Percentiles rank a stretch among this genome's conserved stretches.
phyloP scores from a whole-genome alignment of 352 stramenopile genomes.

The Globisporangium alternatum region DNA sequence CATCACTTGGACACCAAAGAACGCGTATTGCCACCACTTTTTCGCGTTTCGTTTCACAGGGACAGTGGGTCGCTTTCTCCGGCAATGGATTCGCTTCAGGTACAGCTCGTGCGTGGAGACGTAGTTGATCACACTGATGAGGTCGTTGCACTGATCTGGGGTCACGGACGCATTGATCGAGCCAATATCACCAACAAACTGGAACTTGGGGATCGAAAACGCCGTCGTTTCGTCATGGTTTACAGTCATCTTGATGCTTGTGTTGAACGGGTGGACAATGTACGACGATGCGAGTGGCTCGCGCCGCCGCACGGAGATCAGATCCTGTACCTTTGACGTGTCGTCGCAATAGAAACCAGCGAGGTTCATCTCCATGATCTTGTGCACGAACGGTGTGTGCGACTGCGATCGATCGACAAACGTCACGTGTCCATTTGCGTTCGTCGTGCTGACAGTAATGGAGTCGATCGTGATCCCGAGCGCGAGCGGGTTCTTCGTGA shows the following conservation, averaged over 20 bases:
- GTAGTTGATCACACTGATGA: slow-evolving; percentile 76
- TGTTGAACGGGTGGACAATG: slow-evolving; percentile 74
- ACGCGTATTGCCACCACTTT: slow-evolving; percentile 78
- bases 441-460: slow-evolving; percentile 68
- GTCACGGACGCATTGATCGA: slow-evolving; percentile 67
- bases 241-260: slow-evolving; percentile 68
- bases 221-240: slow-evolving; percentile 73
- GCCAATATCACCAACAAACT: slow-evolving; percentile 66
- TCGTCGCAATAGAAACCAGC: slow-evolving; percentile 70
- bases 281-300: slow-evolving; percentile 34
- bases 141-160: slow-evolving; percentile 69
- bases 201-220: slow-evolving; percentile 65
- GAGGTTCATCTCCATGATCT: slow-evolving; percentile 55
- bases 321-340: slow-evolving; percentile 23
- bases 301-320: slow-evolving; percentile 23
- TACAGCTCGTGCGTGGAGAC: slow-evolving; percentile 80
- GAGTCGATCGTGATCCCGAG: slow-evolving; percentile 76
- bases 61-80: slow-evolving; percentile 53
- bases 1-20: slow-evolving; percentile 65
- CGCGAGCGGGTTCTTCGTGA: slow-evolving; percentile 56
- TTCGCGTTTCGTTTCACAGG: slow-evolving; percentile 43
- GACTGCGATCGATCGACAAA: slow-evolving; percentile 79
- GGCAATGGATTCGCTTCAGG: slow-evolving; percentile 78
- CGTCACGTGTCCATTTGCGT: slow-evolving; percentile 73
- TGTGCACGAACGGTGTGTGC: slow-evolving; percentile 81